Evolutionary conservation across 768 basidiomycete species (phyloP), one percentile per base, ranked within the genome.

Genomic region (Boletus rufocinnamomeus): DNA sequence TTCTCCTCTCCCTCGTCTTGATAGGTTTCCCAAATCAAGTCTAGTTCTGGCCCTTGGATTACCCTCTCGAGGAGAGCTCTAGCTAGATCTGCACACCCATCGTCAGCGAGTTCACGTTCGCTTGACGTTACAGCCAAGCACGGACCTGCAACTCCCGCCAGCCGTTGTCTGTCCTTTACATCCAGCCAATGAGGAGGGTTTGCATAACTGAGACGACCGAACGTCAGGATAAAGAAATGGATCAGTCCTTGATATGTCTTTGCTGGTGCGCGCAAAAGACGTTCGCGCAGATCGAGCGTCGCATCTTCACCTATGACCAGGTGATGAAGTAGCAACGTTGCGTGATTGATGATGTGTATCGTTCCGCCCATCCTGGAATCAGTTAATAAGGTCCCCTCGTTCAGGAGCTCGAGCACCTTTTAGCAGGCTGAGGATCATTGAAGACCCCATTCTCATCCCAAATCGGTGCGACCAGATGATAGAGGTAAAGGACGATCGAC

Each of bases 131-230:
- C 10, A 34, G 40, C 17, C 19, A n/a, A 53, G 19, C 21, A 66
- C 79, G 50, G 67, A 85, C 88, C 85, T 63, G 76, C 74, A 35
- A 84, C 72, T 28, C 72, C 66, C 61, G 77, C 77, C 43, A 86
- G 65, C 46, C 80, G 79, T 23, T 69, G 66, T 55, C 74, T 77
- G 17, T 72, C 68, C 48, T 75, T 68, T 17, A 58, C 55, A 25
- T 77, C 73, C 34, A 88, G 69, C 84, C 86, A 89, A 45, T 82
- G 78, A 17, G 87, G 87, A 13, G 82, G 75, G 47, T 84, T 85
- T 7, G 87, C 84, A 58, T 84, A 92, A 56, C 86, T 84, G 48
- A 94, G 74, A 60, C 91, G 80, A 40, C 91, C 88, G 54, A 94
- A 82, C 1, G 85, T 83, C n/a, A 91, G 84, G 30, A 86, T 82